Evolutionary conservation across 441 rosid species (phyloP).

Genomic region (Hura crepitans): DNA sequence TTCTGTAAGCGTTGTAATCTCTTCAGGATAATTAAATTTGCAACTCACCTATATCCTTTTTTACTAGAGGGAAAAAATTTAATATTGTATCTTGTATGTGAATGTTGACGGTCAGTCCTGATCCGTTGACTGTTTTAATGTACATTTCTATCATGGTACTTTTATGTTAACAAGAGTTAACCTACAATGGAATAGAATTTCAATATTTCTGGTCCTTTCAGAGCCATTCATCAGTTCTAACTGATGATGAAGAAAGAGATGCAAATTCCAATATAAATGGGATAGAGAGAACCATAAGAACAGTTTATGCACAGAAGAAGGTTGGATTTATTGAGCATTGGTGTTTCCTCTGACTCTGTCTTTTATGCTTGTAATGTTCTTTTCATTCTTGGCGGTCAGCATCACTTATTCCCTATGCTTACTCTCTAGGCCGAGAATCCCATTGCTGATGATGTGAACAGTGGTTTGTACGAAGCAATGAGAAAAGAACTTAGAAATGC

Average conservation of each 20-base stretch:
- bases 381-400: background rate
- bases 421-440: constrained; percentile 47
- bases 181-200: constrained; percentile 13
- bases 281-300: constrained; percentile 57
- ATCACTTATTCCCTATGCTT: constrained; percentile 19
- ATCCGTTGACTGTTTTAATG: constrained; percentile 9
- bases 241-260: constrained; percentile 83
- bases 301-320: constrained; percentile 76
- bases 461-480: constrained; percentile 58
- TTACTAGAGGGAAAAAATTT: background rate
- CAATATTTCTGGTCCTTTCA: constrained; percentile 33
- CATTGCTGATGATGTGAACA: constrained; percentile 36
- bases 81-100: background rate
- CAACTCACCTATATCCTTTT: background rate
- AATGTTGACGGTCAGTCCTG: background rate
- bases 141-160: background rate
- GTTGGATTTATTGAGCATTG: constrained; percentile 31
- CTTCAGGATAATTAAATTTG: background rate
- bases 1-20: constrained; percentile 58
- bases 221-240: constrained; percentile 86
- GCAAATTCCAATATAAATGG: constrained; percentile 39
- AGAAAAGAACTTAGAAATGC: constrained; percentile 69
- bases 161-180: constrained; percentile 9
- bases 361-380: background rate
- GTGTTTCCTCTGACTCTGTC: background rate